A percentile compares a stretch with the other conserved stretches of the same genome.
Conservation (phyloP, 2,329 filamentous ascomycete species). For the Cylindrodendrum hubeiense region DNA sequence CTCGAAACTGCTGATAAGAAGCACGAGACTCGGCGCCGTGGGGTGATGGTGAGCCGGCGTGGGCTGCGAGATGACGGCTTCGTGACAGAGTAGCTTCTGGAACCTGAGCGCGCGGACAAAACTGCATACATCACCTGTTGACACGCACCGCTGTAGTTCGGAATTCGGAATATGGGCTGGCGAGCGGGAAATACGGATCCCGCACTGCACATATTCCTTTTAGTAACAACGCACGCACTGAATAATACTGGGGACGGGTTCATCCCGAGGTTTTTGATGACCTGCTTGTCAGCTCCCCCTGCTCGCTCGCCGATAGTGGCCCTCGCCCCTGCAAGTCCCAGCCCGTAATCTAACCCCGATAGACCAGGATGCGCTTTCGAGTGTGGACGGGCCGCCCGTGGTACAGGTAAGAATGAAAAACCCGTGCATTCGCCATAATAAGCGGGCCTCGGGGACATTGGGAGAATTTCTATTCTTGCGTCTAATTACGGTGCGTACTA, state of each 20-base stretch:
- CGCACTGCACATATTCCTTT: background rate
- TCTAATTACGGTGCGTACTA: background rate
- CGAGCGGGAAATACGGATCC: background rate
- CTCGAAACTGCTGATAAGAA: conserved; percentile 26
- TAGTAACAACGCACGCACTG: background rate
- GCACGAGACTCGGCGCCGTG: conserved; percentile 19
- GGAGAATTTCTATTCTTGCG: conserved; percentile 1
- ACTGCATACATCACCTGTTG: conserved; percentile 2
- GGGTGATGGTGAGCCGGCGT: conserved; percentile 15
- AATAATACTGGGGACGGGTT: background rate
- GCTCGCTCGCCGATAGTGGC: background rate
- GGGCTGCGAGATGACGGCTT: conserved; percentile 21
- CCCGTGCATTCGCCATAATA: conserved; percentile 2
- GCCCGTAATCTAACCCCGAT: conserved; percentile 18
- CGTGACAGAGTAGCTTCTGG: background rate
- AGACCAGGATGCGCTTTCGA: background rate
- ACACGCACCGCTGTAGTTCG: background rate
- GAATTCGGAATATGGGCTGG: background rate
- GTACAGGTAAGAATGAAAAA: conserved; percentile 2
- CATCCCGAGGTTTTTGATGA: background rate
- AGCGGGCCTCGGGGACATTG: conserved; percentile 17
- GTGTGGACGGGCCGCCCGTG: background rate
- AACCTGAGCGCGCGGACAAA: background rate
- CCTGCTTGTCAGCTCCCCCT: background rate
- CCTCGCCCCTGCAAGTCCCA: conserved; percentile 6